Evolutionary conservation across 345 rosid genomes (phyloP).

Genomic region (Hibiscus trionum): DNA sequence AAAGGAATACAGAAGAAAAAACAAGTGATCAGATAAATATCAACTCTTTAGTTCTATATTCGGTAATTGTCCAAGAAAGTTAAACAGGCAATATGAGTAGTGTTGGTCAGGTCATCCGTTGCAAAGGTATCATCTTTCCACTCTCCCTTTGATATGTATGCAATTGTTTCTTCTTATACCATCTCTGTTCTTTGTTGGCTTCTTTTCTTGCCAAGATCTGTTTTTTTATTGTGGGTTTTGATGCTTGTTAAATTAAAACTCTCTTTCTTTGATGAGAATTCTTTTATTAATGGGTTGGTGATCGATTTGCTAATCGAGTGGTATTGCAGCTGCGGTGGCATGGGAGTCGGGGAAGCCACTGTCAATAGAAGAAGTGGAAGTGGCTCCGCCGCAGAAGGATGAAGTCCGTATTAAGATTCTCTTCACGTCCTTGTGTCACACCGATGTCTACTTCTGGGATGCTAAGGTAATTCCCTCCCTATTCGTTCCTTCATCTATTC

Average conservation of each 20-base stretch:
- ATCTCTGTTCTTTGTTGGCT: too few species aligned
- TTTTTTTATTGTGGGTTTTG: neutral
- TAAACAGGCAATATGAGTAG: conserved; percentile 21
- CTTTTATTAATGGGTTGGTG: neutral
- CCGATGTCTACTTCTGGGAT: neutral
- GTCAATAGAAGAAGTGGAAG: neutral
- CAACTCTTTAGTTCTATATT: too few species aligned
- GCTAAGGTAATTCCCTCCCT: neutral
- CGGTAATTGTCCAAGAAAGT: neutral
- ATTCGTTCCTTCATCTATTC: neutral
- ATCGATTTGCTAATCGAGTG: neutral
- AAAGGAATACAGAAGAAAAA: neutral
- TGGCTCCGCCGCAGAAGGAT: neutral
- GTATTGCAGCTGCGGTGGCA: neutral
- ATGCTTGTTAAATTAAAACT: neutral
- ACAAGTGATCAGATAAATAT: too few species aligned
- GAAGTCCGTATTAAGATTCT: neutral
- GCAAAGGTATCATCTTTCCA: conserved; percentile 39
- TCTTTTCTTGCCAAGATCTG: neutral
- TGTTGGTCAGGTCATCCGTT: conserved; percentile 57
- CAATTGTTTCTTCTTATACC: neutral
- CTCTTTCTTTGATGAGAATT: neutral
- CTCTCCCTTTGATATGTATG: neutral
- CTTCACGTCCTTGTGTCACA: neutral
- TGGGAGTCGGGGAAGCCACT: neutral